phyloP scores from a whole-genome alignment of 345 rosid genomes.

The thale cress (Arabidopsis thaliana) region DNA sequence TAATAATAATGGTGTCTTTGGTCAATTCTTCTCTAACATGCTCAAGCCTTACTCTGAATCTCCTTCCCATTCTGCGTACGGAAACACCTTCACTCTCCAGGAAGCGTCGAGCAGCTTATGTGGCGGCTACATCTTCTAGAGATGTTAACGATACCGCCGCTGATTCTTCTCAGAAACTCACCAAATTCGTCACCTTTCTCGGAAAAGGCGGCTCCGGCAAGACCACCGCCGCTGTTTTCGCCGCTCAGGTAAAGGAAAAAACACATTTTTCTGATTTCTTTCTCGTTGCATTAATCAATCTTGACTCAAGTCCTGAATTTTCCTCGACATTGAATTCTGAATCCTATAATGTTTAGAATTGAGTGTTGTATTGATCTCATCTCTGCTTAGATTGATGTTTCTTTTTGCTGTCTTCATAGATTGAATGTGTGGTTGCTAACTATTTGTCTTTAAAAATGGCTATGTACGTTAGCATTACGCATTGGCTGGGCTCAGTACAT shows the following conservation, averaged over 20 bases:
- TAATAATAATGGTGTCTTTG: slow-evolving; percentile 43
- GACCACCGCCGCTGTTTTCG: slow-evolving; percentile 82
- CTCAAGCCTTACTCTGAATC: slow-evolving; percentile 31
- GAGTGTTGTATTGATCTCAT: not conserved
- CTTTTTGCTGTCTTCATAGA: not conserved
- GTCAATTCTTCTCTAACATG: slow-evolving; percentile 42
- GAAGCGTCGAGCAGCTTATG: slow-evolving; percentile 42
- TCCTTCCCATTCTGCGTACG: slow-evolving; percentile 7
- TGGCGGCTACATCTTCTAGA: slow-evolving; percentile 45
- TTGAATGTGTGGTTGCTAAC: slow-evolving; percentile 18
- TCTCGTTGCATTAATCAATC: slow-evolving; percentile 5
- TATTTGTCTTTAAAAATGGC: not conserved
- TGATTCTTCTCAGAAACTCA: slow-evolving; percentile 41
- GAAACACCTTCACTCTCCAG: slow-evolving; percentile 27
- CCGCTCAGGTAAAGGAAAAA: slow-evolving; percentile 65
- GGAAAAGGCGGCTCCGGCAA: slow-evolving; percentile 97
- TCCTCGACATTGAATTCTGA: not conserved
- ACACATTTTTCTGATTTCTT: not conserved
- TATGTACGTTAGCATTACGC: slow-evolving; percentile 68
- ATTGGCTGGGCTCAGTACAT: slow-evolving; percentile 70
- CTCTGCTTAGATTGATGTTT: slow-evolving; percentile 20
- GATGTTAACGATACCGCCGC: slow-evolving; percentile 12
- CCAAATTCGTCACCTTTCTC: slow-evolving; percentile 71
- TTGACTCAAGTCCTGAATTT: not conserved
- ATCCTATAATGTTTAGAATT: not conserved